Conservation (phyloP, 1,284 basidiomycete genomes). For the Pyrrhoderma lamaoense region DNA sequence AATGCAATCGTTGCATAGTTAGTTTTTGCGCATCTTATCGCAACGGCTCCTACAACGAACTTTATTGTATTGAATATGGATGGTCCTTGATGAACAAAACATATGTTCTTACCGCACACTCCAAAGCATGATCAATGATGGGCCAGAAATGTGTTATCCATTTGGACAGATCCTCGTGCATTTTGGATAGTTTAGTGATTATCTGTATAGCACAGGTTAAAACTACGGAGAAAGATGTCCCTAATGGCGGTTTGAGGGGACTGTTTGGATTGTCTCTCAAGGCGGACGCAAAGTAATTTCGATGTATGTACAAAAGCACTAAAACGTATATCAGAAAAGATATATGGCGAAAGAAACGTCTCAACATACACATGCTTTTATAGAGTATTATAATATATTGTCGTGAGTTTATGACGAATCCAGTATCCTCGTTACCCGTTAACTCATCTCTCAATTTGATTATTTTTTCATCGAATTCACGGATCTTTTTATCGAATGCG, state of each 20-base stretch:
- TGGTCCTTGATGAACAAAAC: not conserved
- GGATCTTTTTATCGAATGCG: slow-evolving; percentile 17
- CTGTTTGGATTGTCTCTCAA: not conserved
- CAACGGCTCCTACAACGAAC: slow-evolving; percentile 20
- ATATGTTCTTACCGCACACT: slow-evolving; percentile 28
- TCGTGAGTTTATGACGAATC: not conserved
- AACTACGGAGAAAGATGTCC: slow-evolving; percentile 2
- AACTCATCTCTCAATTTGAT: not conserved
- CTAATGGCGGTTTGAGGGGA: not conserved
- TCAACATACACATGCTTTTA: not conserved
- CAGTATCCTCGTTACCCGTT: not conserved
- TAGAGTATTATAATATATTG: not conserved
- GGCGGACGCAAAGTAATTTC: slow-evolving; percentile 7
- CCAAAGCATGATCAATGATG: slow-evolving; percentile 28
- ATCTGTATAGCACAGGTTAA: slow-evolving; percentile 7
- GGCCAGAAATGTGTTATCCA: not conserved
- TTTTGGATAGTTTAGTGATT: not conserved
- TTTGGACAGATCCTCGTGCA: not conserved
- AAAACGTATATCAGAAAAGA: not conserved
- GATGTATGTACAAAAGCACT: slow-evolving; percentile 5
- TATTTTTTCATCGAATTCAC: slow-evolving; percentile 6
- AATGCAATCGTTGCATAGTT: slow-evolving; percentile 26
- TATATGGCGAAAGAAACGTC: not conserved
- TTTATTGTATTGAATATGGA: not conserved
- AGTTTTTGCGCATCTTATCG: slow-evolving; percentile 20